A percentile compares a stretch with the other conserved stretches of the same genome.
Conservation (phyloP, 2,329 filamentous ascomycete genomes). For the Aspergillus aculeatus region DNA sequence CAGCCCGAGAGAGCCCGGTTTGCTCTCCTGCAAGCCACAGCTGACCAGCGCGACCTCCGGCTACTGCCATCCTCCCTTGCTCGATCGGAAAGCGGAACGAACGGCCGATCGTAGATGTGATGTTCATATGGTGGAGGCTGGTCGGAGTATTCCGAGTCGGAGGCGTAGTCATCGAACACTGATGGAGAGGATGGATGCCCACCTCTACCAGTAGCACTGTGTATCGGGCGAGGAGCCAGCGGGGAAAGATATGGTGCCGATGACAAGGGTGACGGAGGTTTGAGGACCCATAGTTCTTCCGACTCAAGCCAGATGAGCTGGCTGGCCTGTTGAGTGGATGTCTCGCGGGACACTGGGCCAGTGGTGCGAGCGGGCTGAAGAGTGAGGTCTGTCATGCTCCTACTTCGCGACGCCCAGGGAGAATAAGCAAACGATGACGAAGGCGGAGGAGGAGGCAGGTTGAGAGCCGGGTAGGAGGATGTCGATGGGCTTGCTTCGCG, state of each 20-base stretch:
- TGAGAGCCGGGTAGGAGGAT: background rate
- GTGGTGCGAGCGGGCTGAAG: background rate
- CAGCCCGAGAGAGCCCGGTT: background rate
- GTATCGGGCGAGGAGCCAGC: background rate
- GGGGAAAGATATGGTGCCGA: background rate
- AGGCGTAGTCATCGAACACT: background rate
- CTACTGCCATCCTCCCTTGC: background rate
- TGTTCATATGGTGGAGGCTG: constrained; percentile 31
- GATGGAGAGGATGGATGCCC: background rate
- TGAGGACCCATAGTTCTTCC: constrained; percentile 30
- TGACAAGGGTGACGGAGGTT: background rate
- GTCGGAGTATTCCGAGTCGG: constrained; percentile 4
- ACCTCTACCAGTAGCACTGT: background rate
- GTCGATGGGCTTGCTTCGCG: background rate
- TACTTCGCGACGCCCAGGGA: background rate
- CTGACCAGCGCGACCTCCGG: constrained; percentile 24
- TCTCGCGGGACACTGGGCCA: background rate
- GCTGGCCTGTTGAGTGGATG: constrained; percentile 11
- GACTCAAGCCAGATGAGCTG: constrained; percentile 33
- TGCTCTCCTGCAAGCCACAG: constrained; percentile 20
- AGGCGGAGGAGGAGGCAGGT: constrained; percentile 1
- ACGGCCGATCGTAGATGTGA: constrained; percentile 22
- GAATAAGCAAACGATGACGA: background rate
- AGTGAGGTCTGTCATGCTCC: constrained; percentile 6
- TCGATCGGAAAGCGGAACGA: constrained; percentile 8